These are phyloP conservation scores for Ceratobasidium sp. DNA, from an alignment of 1,284 basidiomycete species.

Conservation along the genomic window DNA sequence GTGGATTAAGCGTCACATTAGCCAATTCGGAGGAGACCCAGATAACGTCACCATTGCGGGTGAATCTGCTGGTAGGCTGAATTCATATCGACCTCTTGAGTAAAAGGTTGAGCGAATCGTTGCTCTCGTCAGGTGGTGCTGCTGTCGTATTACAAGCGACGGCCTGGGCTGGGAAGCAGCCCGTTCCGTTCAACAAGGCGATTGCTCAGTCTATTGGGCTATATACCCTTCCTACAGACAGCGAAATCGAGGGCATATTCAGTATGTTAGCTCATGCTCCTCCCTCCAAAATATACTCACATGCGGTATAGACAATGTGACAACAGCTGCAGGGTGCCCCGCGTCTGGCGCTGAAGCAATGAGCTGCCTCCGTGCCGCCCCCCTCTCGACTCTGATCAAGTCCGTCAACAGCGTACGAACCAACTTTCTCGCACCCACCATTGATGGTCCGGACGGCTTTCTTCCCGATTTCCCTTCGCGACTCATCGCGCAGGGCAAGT, in stretches of 20 bases:
- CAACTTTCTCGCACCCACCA: constrained; percentile 55
- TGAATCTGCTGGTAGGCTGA: constrained; percentile 40
- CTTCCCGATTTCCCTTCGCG: constrained; percentile 51
- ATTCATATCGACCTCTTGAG: too few relatives aligned
- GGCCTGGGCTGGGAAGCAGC: constrained; percentile 34
- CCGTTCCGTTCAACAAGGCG: constrained; percentile 38
- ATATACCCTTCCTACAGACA: constrained; percentile 54
- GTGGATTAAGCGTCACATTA: constrained; percentile 52
- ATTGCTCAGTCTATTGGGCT: constrained; percentile 57
- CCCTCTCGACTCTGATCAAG: constrained; percentile 48
- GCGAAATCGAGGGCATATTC: constrained; percentile 54
- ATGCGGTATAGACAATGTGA: constrained; percentile 52
- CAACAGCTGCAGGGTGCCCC: constrained; percentile 54
- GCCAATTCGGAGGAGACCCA: constrained; percentile 51
- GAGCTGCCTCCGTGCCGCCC: constrained; percentile 57
- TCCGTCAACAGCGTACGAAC: constrained; percentile 55
- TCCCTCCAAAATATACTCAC: background rate
- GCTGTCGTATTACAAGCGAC: constrained; percentile 41
- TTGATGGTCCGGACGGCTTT: constrained; percentile 55
- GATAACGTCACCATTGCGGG: constrained; percentile 46
- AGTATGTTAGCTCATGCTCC: constrained; percentile 49
- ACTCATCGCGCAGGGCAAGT: constrained; percentile 57
- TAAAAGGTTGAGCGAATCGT: too few relatives aligned
- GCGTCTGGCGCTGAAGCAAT: constrained; percentile 51
- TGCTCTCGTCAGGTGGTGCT: constrained; percentile 22